Conservation (phyloP, 1,139 yeast species). For the Saccharomyces hybrid region DNA sequence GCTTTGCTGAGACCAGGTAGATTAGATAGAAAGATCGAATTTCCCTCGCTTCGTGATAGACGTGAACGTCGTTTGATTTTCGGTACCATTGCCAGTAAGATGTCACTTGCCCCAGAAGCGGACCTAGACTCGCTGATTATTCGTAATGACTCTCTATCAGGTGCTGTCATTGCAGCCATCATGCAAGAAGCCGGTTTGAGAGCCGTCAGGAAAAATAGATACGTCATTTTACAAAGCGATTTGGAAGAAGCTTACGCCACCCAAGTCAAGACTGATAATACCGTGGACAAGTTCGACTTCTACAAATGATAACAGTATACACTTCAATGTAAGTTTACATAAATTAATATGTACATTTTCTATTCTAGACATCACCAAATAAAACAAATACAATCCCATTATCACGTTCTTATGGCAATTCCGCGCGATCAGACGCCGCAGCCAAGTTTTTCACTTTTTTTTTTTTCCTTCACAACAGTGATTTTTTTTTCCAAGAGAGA, state of each 20-base stretch:
- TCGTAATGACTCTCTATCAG: conserved; percentile 93
- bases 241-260: conserved; percentile 95
- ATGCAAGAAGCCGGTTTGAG: conserved; percentile 99
- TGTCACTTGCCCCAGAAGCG: conserved; percentile 96
- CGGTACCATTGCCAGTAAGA: conserved; percentile 90
- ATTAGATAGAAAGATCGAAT: conserved; percentile 95
- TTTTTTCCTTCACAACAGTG: background rate
- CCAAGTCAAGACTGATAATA: conserved; percentile 91
- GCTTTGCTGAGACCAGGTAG: conserved; percentile 97
- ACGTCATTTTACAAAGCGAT: conserved; percentile 90
- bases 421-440: background rate
- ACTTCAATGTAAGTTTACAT: conserved; percentile 1
- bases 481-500: background rate
- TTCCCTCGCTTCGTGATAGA: conserved; percentile 90
- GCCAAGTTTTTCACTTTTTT: background rate
- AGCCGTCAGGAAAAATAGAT: conserved; percentile 96
- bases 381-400: background rate
- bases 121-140: conserved; percentile 91
- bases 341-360: background rate
- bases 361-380: background rate
- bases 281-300: conserved; percentile 95
- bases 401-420: background rate
- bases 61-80: conserved; percentile 95
- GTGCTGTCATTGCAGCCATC: conserved; percentile 96
- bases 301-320: conserved; percentile 49